Conservation (phyloP, 176 grass and related monocot genomes). For the Themeda triandra region DNA sequence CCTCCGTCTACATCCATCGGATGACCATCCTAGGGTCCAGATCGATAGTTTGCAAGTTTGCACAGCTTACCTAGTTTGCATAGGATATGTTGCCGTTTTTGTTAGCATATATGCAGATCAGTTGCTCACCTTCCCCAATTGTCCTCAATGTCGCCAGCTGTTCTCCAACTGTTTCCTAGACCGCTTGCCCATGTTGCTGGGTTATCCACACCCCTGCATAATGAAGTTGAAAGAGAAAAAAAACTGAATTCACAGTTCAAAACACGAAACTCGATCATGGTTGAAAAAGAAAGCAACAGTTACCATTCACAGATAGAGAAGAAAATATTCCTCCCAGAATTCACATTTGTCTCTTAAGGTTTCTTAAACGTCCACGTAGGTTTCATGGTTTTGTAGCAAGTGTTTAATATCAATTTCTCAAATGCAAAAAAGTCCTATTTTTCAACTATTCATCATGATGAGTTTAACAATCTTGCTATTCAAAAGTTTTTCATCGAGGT, state of each 20-base stretch:
- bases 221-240: neutral
- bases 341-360: too few relatives aligned
- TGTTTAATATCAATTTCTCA: too few relatives aligned
- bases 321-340: conserved; percentile 45
- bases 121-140: conserved; percentile 41
- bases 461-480: too few relatives aligned
- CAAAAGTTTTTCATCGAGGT: too few relatives aligned
- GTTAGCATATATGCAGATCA: neutral
- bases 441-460: too few relatives aligned
- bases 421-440: too few relatives aligned
- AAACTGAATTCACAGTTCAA: neutral
- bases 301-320: conserved; percentile 59
- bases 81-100: neutral
- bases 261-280: neutral
- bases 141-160: conserved; percentile 58
- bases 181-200: conserved; percentile 57
- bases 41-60: too few relatives aligned
- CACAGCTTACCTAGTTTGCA: too few relatives aligned
- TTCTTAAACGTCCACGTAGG: conserved; percentile 29
- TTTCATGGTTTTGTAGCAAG: conserved; percentile 33
- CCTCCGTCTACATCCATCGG: too few relatives aligned
- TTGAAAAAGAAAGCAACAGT: neutral
- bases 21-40: too few relatives aligned
- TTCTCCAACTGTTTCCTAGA: conserved; percentile 72
- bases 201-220: conserved; percentile 42